These are phyloP conservation scores for Termitomyces sp. DNA, from an alignment of 768 basidiomycete species.

Conservation along the genomic window DNA sequence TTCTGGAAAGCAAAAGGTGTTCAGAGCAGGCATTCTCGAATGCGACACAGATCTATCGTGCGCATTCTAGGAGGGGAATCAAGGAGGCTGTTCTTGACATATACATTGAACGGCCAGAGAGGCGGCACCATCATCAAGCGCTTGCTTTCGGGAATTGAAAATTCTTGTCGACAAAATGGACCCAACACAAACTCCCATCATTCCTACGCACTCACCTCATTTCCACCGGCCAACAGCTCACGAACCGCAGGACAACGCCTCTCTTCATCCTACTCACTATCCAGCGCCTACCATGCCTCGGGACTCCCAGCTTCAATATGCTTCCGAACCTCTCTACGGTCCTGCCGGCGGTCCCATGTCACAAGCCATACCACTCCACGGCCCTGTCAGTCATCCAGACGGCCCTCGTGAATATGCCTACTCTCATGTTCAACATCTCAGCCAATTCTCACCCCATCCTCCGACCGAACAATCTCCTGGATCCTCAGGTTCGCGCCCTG, in stretches of 20 bases:
- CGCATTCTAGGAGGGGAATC: neutral
- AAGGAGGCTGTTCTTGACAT: constrained; percentile 9
- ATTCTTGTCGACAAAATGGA: constrained; percentile 17
- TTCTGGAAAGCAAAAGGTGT: constrained; percentile 4
- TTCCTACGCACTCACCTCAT: constrained; percentile 18
- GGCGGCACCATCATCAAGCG: constrained; percentile 9
- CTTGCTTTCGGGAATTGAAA: constrained; percentile 20
- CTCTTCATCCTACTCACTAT: constrained; percentile 16
- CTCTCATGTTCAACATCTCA: constrained; percentile 33
- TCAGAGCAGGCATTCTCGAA: neutral
- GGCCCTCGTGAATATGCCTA: constrained; percentile 36
- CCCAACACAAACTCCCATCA: constrained; percentile 24
- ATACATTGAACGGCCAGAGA: constrained; percentile 1
- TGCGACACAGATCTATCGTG: neutral
- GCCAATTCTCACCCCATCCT: constrained; percentile 28
- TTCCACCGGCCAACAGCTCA: constrained; percentile 20
- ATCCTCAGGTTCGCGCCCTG: constrained; percentile 17
- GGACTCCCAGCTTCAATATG: constrained; percentile 23
- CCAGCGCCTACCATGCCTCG: constrained; percentile 30
- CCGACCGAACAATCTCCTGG: constrained; percentile 20
- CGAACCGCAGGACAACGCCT: constrained; percentile 19
- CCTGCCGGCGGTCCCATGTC: constrained; percentile 33
- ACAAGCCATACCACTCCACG: constrained; percentile 36
- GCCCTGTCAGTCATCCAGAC: constrained; percentile 36
- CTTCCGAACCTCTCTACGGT: constrained; percentile 31